Evolutionary conservation across 1,284 basidiomycete species (phyloP).

Genomic region (Entoloma clypeatum): DNA sequence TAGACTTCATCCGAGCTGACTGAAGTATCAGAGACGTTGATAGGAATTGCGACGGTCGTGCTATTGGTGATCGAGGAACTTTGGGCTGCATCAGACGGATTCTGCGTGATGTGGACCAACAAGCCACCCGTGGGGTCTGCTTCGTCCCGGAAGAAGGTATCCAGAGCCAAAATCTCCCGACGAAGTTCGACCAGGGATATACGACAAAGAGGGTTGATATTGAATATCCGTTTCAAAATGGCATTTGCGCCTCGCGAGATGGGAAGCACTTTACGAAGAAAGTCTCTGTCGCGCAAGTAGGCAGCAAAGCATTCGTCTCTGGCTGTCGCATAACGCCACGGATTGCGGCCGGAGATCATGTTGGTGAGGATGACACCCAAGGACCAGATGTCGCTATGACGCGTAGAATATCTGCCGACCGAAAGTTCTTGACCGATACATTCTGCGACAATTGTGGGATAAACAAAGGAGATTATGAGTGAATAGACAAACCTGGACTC

Average conservation of each 20-base stretch:
- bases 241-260: constrained; percentile 58
- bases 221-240: constrained; percentile 59
- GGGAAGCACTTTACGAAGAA: constrained; percentile 68
- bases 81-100: constrained; percentile 10
- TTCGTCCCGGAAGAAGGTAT: constrained; percentile 65
- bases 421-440: constrained; percentile 60
- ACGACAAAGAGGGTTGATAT: constrained; percentile 48
- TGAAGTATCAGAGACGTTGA: constrained; percentile 18
- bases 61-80: constrained; percentile 6
- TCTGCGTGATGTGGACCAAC: constrained; percentile 18
- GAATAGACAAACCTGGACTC: constrained; percentile 57
- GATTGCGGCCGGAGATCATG: constrained; percentile 83
- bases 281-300: constrained; percentile 64
- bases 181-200: constrained; percentile 64
- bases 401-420: constrained; percentile 62
- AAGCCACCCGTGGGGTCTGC: constrained; percentile 40
- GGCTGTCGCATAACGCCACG: constrained; percentile 77
- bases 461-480: constrained; percentile 14
- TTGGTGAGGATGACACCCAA: constrained; percentile 84
- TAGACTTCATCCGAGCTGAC: constrained; percentile 34
- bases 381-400: constrained; percentile 87
- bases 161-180: constrained; percentile 50
- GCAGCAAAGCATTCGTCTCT: constrained; percentile 72
- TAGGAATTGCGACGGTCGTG: constrained; percentile 11
- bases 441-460: constrained; percentile 44